phyloP scores from a whole-genome alignment of 305 asterid genomes.

The Fraxinus albicans region DNA sequence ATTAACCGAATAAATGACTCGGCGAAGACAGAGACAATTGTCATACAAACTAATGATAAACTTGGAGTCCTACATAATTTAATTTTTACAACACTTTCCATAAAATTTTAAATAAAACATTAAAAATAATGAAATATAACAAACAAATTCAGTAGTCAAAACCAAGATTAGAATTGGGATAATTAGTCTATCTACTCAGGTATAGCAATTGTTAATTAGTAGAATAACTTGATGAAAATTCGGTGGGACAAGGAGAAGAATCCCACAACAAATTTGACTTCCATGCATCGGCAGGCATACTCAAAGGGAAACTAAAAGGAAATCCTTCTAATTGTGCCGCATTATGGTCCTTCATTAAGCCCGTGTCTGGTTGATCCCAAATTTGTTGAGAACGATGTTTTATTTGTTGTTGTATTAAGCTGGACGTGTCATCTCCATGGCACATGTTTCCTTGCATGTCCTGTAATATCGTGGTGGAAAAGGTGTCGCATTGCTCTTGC shows the following conservation, averaged over 20 bases:
- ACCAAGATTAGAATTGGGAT: not conserved
- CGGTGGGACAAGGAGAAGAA: constrained; percentile 77
- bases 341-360: constrained; percentile 16
- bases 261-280: constrained; percentile 65
- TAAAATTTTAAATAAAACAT: not conserved
- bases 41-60: constrained; percentile 7
- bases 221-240: constrained; percentile 60
- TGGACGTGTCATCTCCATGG: constrained; percentile 6
- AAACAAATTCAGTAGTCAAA: constrained; percentile 13
- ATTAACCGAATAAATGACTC: not conserved
- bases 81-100: constrained; percentile 6
- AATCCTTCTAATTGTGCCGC: constrained; percentile 34
- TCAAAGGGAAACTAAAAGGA: constrained; percentile 40
- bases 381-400: not conserved
- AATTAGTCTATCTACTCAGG: constrained; percentile 24
- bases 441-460: constrained; percentile 30
- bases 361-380: not conserved
- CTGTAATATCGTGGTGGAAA: constrained; percentile 14
- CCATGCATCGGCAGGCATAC: constrained; percentile 45
- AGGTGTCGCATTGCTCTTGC: constrained; percentile 22
- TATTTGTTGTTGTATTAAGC: not conserved
- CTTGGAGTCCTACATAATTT: not conserved
- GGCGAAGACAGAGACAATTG: not conserved
- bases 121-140: not conserved
- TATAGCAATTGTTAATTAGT: constrained; percentile 49